Conservation (phyloP, 2,329 filamentous ascomycete genomes). For the Metarhizium rileyi region DNA sequence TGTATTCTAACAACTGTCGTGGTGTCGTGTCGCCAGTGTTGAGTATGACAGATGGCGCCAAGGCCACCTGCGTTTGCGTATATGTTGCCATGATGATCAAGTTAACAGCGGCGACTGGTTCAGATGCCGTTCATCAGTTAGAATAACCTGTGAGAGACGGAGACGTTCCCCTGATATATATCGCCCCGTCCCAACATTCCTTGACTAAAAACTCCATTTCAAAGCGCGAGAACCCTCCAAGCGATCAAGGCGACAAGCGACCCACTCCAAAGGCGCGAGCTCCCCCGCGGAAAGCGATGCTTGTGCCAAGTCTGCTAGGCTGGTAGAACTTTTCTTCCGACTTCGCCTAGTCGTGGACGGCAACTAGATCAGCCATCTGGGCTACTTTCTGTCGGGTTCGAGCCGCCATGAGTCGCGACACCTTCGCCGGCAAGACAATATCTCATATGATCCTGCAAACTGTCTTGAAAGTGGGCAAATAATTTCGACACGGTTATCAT, state of each 20-base stretch:
- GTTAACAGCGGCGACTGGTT: background rate
- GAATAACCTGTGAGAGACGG: background rate
- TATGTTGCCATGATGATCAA: background rate
- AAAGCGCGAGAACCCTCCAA: background rate
- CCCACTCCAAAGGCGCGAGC: background rate
- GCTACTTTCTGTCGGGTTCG: background rate
- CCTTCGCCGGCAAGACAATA: too few species aligned
- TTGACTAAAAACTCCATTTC: background rate
- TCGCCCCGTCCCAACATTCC: background rate
- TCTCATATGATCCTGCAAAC: too few species aligned
- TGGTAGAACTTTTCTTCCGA: background rate
- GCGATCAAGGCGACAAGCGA: background rate
- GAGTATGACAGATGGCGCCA: background rate
- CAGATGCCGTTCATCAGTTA: background rate
- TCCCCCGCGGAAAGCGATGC: background rate
- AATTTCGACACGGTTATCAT: too few species aligned
- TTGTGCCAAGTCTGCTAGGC: background rate
- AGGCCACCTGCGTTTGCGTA: constrained; percentile 1
- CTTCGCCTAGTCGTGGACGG: background rate
- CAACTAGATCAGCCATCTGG: background rate
- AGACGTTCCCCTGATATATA: background rate
- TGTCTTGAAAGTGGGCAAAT: too few species aligned
- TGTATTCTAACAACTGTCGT: background rate
- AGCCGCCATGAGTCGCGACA: background rate
- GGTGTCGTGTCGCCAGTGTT: background rate